Base-by-base conservation (phyloP, 495 filamentous ascomycete genomes). In the Pyrenopolyporus hunteri region DNA sequence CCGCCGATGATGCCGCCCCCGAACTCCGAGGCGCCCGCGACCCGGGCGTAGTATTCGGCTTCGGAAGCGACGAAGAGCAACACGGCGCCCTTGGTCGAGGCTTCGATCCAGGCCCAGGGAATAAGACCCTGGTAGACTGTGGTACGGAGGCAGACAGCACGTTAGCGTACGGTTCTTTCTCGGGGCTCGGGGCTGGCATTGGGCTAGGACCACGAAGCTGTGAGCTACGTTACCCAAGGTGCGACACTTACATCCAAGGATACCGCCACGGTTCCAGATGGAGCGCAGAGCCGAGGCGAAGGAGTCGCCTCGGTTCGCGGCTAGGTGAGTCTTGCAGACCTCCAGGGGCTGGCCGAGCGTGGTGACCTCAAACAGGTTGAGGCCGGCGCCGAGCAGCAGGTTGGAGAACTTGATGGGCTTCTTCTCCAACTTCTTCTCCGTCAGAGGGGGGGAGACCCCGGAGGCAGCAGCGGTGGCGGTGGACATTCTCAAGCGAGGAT, bases 381-480 rank as follows among this genome's bases (percentile, higher is more conserved):
- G 82, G 40, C 93, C 93, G 69, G 91, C 95, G 64, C 94, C 94
- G 71, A 98, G 83, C 70, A 98, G 82, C 83, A 98, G 78, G 79
- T 98, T 98, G 80, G 92, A 96, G 85, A 98, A 98, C 85, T 96
- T 98, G 83, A 98, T 87, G 60, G 95, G 95, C 86, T 98, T 98
- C 89, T 97, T 98, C 88, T 97, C 92, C 67, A 93, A 80, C 79
- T 74, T 81, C 20, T 67, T 64, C 19, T 71, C 74, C 68, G 74
- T 70, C 63, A 73, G 43, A 70, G 82, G 79, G 70, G 83, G 80
- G 57, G 81, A 72, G 58, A 79, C 70, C 65, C 81, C 73, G 75
- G 79, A 76, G 70, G 81, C 76, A 73, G 85, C 79, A 73, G 80
- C 73, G 71, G 79, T 73, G 71, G 68, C 70, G 56, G 79, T 74